Base-by-base conservation (phyloP, 208 protist species). In the Leishmania lainsoni region DNA sequence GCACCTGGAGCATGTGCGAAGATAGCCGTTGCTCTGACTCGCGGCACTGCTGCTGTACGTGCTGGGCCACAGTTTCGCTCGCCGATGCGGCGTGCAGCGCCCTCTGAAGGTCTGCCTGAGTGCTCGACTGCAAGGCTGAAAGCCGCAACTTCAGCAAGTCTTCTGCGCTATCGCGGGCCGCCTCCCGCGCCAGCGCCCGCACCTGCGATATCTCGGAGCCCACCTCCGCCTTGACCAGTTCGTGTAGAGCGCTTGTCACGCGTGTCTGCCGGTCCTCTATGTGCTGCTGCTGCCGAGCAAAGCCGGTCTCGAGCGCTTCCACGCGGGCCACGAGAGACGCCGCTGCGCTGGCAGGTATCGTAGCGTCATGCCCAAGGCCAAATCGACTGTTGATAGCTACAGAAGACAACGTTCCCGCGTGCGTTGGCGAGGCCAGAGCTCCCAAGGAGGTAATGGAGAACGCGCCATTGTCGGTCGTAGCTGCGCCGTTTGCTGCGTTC, bases 161-260 rank as follows among this genome's bases (percentile, higher is more conserved):
- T 75, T 95, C 92, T 6, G 86, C 85, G 66, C 84, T 86, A n/a
- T 88, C 88, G 32, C 91, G 84, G 14, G 94, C 92, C 39, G 89
- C 88, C 63, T 97, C 92, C 12, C 94, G 88, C 0, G 94, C 94
- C 12, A 94, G 68, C 49, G 87, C 83, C 66, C 94, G 94, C 78
- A 96, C 86, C 17, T 87, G 86, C 81, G 95, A 90, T 71, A 96
- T 83, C 74, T 94, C 94, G 10, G 87, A 70, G 45, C 77, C 86
- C 3, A 97, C 83, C 79, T 90, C 86, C 22, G 82, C 69, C 54
- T 88, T 87, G 12, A 96, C 85, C 70, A 92, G 83, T 29, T 95
- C 91, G 3, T 79, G 78, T 45, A 95, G n/a, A n/a, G 77, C 35
- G 1, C 68, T 61, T 16, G 91, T 87, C 14, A 80, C 48, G 42